A percentile compares a stretch with the other conserved stretches of the same genome.
These are phyloP conservation scores for Vigna trinervia DNA, from an alignment of 306 rosid genomes.

Conservation along the genomic window DNA sequence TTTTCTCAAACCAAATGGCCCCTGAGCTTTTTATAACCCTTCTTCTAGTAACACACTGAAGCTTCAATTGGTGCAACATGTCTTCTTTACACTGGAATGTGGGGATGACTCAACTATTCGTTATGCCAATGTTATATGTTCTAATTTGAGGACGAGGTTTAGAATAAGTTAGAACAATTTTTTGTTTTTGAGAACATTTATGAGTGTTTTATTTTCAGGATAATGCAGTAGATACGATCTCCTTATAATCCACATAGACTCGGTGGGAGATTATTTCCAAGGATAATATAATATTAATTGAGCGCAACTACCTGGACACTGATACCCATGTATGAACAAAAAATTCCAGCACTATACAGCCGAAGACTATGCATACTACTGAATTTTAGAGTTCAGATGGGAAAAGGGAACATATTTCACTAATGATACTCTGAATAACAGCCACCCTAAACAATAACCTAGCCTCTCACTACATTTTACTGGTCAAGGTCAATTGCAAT, in stretches of 20 bases:
- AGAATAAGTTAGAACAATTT: not conserved
- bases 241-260: not conserved
- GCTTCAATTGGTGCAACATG: not conserved
- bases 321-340: no score
- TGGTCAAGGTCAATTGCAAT: slow-evolving; percentile 14
- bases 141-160: not conserved
- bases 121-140: not conserved
- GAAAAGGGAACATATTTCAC: slow-evolving; percentile 1
- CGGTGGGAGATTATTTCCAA: not conserved
- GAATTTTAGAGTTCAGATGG: slow-evolving; percentile 15
- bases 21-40: slow-evolving; percentile 10
- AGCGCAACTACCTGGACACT: no score
- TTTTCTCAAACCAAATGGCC: no score
- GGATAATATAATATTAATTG: not conserved
- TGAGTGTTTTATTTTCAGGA: not conserved
- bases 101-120: slow-evolving; percentile 1
- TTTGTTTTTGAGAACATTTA: not conserved
- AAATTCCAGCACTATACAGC: not conserved
- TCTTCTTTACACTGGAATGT: not conserved
- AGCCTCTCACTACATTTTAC: not conserved
- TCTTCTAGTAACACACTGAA: slow-evolving; percentile 9
- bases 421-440: slow-evolving; percentile 5
- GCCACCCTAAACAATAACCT: slow-evolving; percentile 2
- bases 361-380: not conserved
- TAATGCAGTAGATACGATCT: not conserved